Evolutionary conservation across 164 flowering plant genomes (phyloP).

Genomic region (Santalum album): DNA sequence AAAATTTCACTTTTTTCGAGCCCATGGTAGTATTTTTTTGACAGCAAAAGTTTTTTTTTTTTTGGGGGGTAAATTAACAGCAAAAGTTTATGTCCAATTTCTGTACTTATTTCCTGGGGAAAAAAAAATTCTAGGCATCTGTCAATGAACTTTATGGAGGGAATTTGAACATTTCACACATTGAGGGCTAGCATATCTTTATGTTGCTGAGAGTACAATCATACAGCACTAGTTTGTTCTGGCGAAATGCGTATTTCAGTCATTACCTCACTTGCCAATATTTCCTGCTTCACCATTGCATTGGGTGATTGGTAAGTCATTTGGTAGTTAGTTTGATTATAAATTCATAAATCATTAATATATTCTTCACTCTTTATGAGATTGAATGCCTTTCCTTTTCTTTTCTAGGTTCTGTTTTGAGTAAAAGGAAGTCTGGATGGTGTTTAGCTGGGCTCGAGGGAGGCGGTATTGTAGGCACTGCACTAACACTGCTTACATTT

Average conservation of each 20-base stretch:
- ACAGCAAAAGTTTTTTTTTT: not conserved
- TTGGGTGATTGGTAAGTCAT: not conserved
- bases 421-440: too few relatives aligned
- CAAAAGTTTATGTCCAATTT: not conserved
- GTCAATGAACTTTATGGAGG: slow-evolving; percentile 74
- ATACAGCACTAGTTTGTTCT: not conserved
- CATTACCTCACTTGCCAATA: not conserved
- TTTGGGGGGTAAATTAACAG: slow-evolving; percentile 1
- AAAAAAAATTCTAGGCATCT: slow-evolving; percentile 35
- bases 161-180: slow-evolving; percentile 24
- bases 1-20: too few relatives aligned
- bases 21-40: too few relatives aligned
- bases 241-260: not conserved
- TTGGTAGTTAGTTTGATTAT: not conserved
- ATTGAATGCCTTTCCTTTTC: too few relatives aligned
- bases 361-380: too few relatives aligned
- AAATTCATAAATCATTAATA: too few relatives aligned
- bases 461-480: too few relatives aligned
- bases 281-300: not conserved
- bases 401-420: too few relatives aligned
- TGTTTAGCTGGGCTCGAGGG: too few relatives aligned
- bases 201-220: not conserved
- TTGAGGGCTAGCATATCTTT: not conserved
- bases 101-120: not conserved
- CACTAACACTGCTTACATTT: too few relatives aligned